Base-by-base conservation (phyloP, 345 rosid genomes). In the Populus alba region DNA sequence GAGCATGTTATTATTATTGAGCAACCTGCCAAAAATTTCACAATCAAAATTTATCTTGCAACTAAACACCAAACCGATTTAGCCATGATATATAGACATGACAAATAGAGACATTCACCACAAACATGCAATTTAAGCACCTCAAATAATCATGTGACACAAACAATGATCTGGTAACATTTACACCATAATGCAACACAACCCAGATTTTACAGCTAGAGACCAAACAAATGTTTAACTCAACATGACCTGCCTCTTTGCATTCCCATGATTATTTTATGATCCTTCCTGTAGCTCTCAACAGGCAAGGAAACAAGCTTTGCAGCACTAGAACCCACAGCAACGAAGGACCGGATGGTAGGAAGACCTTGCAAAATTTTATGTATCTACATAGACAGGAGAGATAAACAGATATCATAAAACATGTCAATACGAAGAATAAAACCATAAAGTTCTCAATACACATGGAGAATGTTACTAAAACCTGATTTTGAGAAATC, bases 401-500 rank as follows among this genome's bases (percentile, higher is more conserved):
- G 66, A 71, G 20, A 49, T 31, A 71, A 23, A 62, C 9, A 69
- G 49, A 62, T 68, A 55, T 70, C 71, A 72, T 51, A 67, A 8
- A 66, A 6, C 59, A 43, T 51, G 39, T 20, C 2, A 12, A 67
- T 47, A 20, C 3, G 72, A 71, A 47, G 53, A 47, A 47, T 8
- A 45, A 75, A 81, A 38, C 53, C 66, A 57, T 20, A 47, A 61
- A 72, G 75, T 62, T 81, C 70, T 66, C 69, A 77, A 72, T 68
- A 68, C 31, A 57, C 18, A 65, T 6, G 68, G 49, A 31, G 31
- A 74, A 75, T 57, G 55, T 23, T 45, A 65, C 31, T 20, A 27
- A 71, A 78, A 95, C 98, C 98, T 95, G 98, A 90, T 93, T 93
- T 83, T 92, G 98, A 65, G 97, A 95, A 77, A 95, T 81, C 87